Evolutionary conservation across 2,329 filamentous ascomycete genomes (phyloP), one percentile per base, ranked within the genome.

Genomic region (Venturia asperata): DNA sequence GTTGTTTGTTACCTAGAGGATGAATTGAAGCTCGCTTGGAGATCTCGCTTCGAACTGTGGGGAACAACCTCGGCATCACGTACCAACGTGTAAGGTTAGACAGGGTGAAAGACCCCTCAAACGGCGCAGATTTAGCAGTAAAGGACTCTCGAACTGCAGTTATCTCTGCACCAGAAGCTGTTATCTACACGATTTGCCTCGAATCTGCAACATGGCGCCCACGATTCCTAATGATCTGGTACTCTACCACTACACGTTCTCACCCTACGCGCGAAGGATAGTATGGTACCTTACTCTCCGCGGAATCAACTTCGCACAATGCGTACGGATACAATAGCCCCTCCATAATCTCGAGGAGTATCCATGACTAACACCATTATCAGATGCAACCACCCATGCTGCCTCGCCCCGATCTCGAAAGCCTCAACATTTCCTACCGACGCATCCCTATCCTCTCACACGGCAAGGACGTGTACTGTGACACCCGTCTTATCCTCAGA

Each of bases 371-470:
- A 65, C 27, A 27, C 21, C 11, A 55, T 58, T 21, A 49, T 15
- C 67, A 88, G 86, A 74, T 85, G 62, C 87, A 91, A 84, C 86
- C 88, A 0, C 76, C 79, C 2, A 80, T 83, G 42, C 78, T 90
- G 72, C 88, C 88, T 7, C 85, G 88, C 34, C 86, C 87, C 0
- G 86, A 89, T 72, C 72, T 90, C 17, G 74, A 77, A 21, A 76
- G 78, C 1, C 79, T 91, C 17, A 86, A 85, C 34, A 79, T 90
- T 64, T 77, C 79, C 7, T 87, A 92, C 75, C 83, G 88, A 4
- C 86, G 88, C 66, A 90, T 90, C 65, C 88, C 88, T 1, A 71
- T 91, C 62, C 75, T 91, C 62, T 77, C 84, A 27, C 85, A 90
- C 69, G 87, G 86, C 19, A 79, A 83, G 6, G 84, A 89, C 71